These are phyloP conservation scores for Alternaria ethzedia DNA, from an alignment of 2,329 filamentous ascomycete genomes.

Conservation along the genomic window DNA sequence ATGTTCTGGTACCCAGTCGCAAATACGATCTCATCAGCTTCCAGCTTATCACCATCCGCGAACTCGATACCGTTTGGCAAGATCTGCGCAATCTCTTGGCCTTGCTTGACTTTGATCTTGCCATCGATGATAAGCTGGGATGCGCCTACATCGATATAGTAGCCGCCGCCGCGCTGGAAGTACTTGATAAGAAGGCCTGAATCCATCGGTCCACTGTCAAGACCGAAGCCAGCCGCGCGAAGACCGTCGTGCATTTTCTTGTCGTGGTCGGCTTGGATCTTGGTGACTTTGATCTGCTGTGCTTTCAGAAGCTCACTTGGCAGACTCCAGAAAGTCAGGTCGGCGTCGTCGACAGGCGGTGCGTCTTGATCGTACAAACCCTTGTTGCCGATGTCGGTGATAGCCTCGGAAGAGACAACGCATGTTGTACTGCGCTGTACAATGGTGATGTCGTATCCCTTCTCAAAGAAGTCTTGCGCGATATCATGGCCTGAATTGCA, in stretches of 20 bases:
- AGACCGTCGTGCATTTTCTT: conserved; percentile 52
- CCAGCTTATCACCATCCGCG: conserved; percentile 51
- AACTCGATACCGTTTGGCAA: conserved; percentile 52
- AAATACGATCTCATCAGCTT: conserved; percentile 56
- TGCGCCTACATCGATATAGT: conserved; percentile 57
- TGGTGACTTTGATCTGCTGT: conserved; percentile 33
- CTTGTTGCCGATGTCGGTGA: conserved; percentile 38
- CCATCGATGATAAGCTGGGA: conserved; percentile 52
- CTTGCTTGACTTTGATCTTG: conserved; percentile 55
- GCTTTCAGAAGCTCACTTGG: conserved; percentile 44
- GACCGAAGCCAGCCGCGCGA: conserved; percentile 51
- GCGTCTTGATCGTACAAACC: conserved; percentile 38
- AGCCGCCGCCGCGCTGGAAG: conserved; percentile 53
- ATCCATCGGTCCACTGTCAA: conserved; percentile 42
- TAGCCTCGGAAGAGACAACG: conserved; percentile 38
- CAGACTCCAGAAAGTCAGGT: conserved; percentile 41
- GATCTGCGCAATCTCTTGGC: conserved; percentile 45
- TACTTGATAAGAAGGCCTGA: conserved; percentile 48
- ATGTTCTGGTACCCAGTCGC: conserved; percentile 57
- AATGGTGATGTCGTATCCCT: conserved; percentile 54
- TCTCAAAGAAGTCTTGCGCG: conserved; percentile 55
- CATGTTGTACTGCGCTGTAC: conserved; percentile 54
- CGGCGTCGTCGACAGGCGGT: conserved; percentile 36
- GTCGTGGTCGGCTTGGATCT: conserved; percentile 38
- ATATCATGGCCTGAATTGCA: conserved; percentile 60